Evolutionary conservation across 2,329 filamentous ascomycete species (phyloP).

Genomic region (Stagonosporopsis vannaccii): DNA sequence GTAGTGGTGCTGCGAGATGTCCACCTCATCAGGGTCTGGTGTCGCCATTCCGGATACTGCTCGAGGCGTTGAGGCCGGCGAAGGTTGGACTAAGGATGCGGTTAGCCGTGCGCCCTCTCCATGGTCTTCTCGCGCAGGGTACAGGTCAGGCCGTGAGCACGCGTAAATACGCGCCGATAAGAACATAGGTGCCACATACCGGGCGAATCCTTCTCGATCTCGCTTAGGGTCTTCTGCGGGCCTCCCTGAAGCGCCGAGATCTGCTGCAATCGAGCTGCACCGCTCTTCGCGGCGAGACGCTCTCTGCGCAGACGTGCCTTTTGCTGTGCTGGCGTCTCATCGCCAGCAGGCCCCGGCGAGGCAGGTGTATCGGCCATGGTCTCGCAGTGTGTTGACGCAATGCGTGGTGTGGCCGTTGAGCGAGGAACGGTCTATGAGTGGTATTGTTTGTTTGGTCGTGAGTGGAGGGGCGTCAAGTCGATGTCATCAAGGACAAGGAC

Average conservation of each 20-base stretch:
- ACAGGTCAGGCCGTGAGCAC: neutral
- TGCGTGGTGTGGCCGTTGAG: neutral
- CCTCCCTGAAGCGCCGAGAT: conserved; percentile 75
- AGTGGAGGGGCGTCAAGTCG: conserved; percentile 7
- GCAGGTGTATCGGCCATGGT: conserved; percentile 39
- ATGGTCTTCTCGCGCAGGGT: neutral
- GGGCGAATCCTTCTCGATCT: conserved; percentile 44
- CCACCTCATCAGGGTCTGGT: conserved; percentile 74
- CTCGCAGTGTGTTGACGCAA: neutral
- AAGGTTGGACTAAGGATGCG: conserved; percentile 31
- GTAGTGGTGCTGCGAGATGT: conserved; percentile 79
- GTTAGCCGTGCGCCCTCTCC: conserved; percentile 27
- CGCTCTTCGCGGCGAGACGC: conserved; percentile 79
- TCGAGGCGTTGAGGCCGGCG: conserved; percentile 29
- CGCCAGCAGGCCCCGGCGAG: conserved; percentile 24
- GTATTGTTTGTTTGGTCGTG: conserved; percentile 7
- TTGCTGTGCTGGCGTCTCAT: conserved; percentile 54
- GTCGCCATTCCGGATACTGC: conserved; percentile 39
- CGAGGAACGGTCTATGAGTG: neutral
- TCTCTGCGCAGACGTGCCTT: conserved; percentile 80
- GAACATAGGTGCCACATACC: conserved; percentile 29
- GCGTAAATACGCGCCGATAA: neutral
- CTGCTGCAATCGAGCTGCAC: conserved; percentile 72
- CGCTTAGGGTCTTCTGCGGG: conserved; percentile 43
- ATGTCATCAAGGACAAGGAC: too few species aligned